phyloP scores from a whole-genome alignment of 306 rosid species.

The Cucurbita argyrosperma region DNA sequence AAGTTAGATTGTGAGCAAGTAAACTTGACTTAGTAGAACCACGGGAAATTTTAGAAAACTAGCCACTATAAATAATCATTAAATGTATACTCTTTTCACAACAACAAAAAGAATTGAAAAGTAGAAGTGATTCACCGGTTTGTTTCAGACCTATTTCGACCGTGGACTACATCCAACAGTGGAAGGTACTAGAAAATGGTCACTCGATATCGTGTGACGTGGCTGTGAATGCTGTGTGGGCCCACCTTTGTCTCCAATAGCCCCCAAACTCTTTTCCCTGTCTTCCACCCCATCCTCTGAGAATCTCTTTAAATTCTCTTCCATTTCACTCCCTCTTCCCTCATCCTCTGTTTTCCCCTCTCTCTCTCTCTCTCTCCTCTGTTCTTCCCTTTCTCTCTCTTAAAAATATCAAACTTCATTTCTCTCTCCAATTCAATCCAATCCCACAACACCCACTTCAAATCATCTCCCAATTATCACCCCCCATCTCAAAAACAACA shows the following conservation, averaged over 20 bases:
- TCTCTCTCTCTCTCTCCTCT: neutral
- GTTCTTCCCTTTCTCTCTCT: neutral
- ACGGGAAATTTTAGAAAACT: too few species aligned
- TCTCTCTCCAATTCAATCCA: neutral
- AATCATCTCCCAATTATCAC: neutral
- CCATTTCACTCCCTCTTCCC: neutral
- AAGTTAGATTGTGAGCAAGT: too few species aligned
- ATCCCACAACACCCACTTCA: neutral
- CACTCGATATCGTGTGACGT: constrained; percentile 2
- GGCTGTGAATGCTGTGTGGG: constrained; percentile 4
- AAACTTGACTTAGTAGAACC: too few species aligned
- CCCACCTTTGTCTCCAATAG: neutral
- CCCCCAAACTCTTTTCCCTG: neutral
- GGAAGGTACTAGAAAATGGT: neutral
- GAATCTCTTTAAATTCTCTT: neutral
- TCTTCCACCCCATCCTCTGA: neutral
- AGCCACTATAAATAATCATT: too few species aligned
- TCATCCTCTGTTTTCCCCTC: neutral
- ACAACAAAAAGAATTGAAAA: too few species aligned
- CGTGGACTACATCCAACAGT: neutral
- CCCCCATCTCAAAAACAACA: neutral
- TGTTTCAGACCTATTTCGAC: too few species aligned
- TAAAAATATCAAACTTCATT: neutral
- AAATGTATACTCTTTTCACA: too few species aligned
- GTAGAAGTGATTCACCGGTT: too few species aligned